Evolutionary conservation across 2,329 filamentous ascomycete species (phyloP), one percentile per base, ranked within the genome.

Genomic region (Fusarium kyushuense): DNA sequence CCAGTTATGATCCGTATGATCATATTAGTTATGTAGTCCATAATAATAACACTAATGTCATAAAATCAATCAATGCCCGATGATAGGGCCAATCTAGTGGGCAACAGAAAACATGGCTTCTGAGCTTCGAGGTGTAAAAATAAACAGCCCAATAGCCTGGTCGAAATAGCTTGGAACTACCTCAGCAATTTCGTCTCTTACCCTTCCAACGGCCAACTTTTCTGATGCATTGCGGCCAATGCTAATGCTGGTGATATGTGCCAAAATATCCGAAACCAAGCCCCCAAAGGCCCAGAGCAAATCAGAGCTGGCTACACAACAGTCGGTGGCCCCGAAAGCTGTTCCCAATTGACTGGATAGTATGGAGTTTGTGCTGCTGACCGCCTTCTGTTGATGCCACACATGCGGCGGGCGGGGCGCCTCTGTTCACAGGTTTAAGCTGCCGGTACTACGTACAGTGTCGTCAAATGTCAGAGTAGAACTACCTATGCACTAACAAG

Each of bases 311-410:
- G 54, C 52, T 47, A 35, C 66, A 63, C 66, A 67, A 55, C 51
- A 54, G 43, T 67, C 54, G 63, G 63, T 69, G 59, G 63, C 63
- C 32, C 66, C 63, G 47, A 64, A 42, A 58, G 38, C 25, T 47
- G 56, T 73, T 67, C 60, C 42, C 61, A 70, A 69, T 66, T 51
- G 60, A 57, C 63, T 62, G 65, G 66, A 58, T 48, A 57, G 57
- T 36, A n/a, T n/a, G n/a, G n/a, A 55, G 57, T 56, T 42, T 36
- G 46, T 60, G 46, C 57, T 54, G 54, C 54, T 67, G 67, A 70
- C 66, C 66, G 58, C 67, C 63, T 51, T 49, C 49, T 36, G 35
- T 57, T 42, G 30, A 32, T 33, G 27, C 47, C 47, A 27, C 47
- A 49, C 47, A 36, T 36, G 47, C 32, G 25, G n/a, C 42, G 25